A percentile compares a stretch with the other conserved stretches of the same genome.
Evolutionary conservation across 2,329 filamentous ascomycete species (phyloP).

Genomic region (Aulographum hederae): DNA sequence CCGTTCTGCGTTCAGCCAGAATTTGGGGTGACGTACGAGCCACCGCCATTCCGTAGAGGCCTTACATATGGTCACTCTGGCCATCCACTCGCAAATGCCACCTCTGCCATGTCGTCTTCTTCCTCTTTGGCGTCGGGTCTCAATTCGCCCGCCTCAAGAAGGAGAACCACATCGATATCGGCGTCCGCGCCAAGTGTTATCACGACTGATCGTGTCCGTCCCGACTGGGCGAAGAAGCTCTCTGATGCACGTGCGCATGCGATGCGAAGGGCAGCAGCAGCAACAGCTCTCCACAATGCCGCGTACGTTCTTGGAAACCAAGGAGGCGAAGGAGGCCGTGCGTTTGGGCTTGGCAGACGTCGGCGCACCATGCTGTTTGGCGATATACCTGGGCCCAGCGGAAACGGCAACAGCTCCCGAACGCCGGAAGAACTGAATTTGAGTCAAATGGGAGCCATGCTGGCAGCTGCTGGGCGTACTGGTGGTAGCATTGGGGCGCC

Average conservation of each 20-base stretch:
- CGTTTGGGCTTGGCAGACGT: conserved; percentile 27
- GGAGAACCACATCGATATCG: conserved; percentile 53
- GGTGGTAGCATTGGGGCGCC: conserved; percentile 2
- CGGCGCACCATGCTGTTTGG: conserved; percentile 25
- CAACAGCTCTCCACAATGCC: conserved; percentile 84
- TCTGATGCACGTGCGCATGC: conserved; percentile 70
- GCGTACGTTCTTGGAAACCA: conserved; percentile 60
- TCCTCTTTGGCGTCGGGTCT: conserved; percentile 52
- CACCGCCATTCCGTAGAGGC: conserved; percentile 75
- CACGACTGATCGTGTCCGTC: conserved; percentile 79
- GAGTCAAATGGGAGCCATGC: conserved; percentile 10
- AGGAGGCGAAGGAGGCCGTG: conserved; percentile 27
- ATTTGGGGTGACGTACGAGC: conserved; percentile 88
- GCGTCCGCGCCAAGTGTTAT: conserved; percentile 73
- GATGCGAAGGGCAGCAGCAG: conserved; percentile 72
- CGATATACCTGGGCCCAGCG: neutral
- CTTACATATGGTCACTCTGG: conserved; percentile 44
- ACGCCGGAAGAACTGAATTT: conserved; percentile 6
- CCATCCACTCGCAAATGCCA: conserved; percentile 32
- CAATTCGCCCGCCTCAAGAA: conserved; percentile 23
- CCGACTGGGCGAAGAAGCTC: conserved; percentile 87
- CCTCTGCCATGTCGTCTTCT: conserved; percentile 69
- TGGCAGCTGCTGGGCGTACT: conserved; percentile 10
- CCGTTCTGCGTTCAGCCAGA: conserved; percentile 92
- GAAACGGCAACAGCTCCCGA: conserved; percentile 20